Base-by-base conservation (phyloP, 169 alveolate genomes). In the Babesia sp. region DNA sequence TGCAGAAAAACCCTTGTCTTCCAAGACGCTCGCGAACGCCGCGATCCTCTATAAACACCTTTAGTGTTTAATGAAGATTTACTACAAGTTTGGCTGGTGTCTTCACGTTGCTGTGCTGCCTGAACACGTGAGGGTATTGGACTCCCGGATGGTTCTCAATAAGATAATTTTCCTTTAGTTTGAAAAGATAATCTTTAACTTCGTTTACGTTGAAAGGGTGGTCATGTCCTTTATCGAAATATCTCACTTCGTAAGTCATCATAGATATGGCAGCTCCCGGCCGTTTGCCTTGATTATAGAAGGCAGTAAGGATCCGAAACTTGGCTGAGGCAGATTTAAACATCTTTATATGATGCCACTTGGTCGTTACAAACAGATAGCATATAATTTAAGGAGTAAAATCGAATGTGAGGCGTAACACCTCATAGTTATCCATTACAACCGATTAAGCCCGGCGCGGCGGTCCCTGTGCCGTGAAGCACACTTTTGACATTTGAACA, bases 71-170 rank as follows among this genome's bases (percentile, higher is more conserved):
- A 57, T 89, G 93, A 50, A 89, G 83, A 66, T 84, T 85, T 2
- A 85, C 93, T 20, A 66, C 85, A 31, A 89, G 85, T 57, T 77
- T 86, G 45, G 88, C 90, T 16, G 93, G 93, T 6, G 93, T 84
- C 44, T 83, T 75, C 33, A 89, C 91, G 22, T 89, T 89, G 45
- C 86, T 74, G 54, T 85, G 86, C 50, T 93, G 95, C 58, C 96
- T 79, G 83, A 90, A 91, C 57, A 93, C 96, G 71, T 90, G 85
- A 26, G 96, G 96, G 74, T 87, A 93, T 56, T 93, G 96, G 34
- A 93, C 85, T 9, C 95, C 96, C 1, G 93, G 93, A 36, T 90
- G 88, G 42, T 84, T 82, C 60, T 89, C 93, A 22, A 93, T 86
- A 24, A 91, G 57, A 69, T 91, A 93, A 63, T 91, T 91, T 58